Evolutionary conservation across 2,329 filamentous ascomycete species (phyloP).

Genomic region (Coleophoma eucalyptorum): DNA sequence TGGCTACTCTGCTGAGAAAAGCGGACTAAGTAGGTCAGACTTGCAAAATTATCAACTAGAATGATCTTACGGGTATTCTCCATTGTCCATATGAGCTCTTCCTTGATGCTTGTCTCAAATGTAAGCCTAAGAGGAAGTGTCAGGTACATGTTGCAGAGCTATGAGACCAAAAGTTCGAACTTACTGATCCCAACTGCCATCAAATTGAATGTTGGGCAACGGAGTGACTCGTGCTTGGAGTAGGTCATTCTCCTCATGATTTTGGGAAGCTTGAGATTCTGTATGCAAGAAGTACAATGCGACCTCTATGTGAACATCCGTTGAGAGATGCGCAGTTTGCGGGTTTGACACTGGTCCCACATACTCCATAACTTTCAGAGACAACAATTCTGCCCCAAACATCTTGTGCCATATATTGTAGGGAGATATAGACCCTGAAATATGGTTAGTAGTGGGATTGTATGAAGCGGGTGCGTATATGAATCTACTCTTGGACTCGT

Average conservation of each 20-base stretch:
- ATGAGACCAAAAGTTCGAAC: neutral
- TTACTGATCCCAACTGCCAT: constrained; percentile 22
- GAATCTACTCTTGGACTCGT: constrained; percentile 8
- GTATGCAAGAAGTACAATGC: constrained; percentile 12
- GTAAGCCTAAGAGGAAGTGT: constrained; percentile 18
- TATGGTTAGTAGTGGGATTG: too few species aligned
- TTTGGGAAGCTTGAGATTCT: neutral
- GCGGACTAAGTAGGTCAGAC: constrained; percentile 9
- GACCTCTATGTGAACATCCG: constrained; percentile 11
- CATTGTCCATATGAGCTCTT: constrained; percentile 22
- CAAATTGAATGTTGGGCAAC: constrained; percentile 21
- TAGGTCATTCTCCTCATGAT: constrained; percentile 7
- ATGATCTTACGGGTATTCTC: constrained; percentile 20
- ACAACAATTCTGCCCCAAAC: constrained; percentile 8
- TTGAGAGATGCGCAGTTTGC: constrained; percentile 9
- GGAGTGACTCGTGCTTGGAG: constrained; percentile 17
- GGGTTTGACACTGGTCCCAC: constrained; percentile 7
- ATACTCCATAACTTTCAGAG: constrained; percentile 21
- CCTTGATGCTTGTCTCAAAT: constrained; percentile 24
- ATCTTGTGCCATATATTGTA: neutral
- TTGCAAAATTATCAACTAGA: neutral
- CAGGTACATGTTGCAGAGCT: neutral
- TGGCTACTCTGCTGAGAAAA: constrained; percentile 29
- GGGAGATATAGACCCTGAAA: neutral
- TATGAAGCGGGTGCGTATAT: too few species aligned